Evolutionary conservation across 2,329 filamentous ascomycete species (phyloP).

Genomic region (Epicoccum sorghinum): DNA sequence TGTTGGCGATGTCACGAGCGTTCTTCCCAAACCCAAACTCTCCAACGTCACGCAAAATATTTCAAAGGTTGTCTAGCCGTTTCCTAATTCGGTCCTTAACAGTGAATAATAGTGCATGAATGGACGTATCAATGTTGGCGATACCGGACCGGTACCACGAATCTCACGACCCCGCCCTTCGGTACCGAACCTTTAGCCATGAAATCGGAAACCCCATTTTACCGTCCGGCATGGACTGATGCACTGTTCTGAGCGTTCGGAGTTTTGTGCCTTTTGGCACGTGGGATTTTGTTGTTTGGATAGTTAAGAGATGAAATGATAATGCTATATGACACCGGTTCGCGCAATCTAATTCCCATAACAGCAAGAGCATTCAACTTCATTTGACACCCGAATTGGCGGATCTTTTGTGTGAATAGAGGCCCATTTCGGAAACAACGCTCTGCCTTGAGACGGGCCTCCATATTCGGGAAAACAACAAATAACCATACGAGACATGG

Average conservation of each 20-base stretch:
- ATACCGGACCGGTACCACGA: slow-evolving; percentile 14
- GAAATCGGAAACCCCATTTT: slow-evolving; percentile 8
- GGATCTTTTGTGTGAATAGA: no score
- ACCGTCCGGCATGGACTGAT: slow-evolving; percentile 13
- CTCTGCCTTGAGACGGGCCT: no score
- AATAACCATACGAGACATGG: no score
- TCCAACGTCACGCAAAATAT: slow-evolving; percentile 8
- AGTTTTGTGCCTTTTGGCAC: slow-evolving; percentile 12
- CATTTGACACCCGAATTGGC: not conserved
- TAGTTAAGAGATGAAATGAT: slow-evolving; percentile 16
- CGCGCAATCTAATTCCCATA: not conserved
- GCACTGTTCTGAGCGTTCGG: slow-evolving; percentile 20
- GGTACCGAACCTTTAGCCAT: not conserved
- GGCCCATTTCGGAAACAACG: no score
- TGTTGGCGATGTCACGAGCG: slow-evolving; percentile 5
- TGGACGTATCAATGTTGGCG: slow-evolving; percentile 2
- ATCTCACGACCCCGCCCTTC: slow-evolving; percentile 8
- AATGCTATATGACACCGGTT: slow-evolving; percentile 8
- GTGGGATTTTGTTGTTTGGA: slow-evolving; percentile 7
- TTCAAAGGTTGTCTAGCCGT: slow-evolving; percentile 14
- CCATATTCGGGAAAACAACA: no score
- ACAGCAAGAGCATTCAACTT: not conserved
- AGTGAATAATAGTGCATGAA: slow-evolving; percentile 25
- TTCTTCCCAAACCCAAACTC: slow-evolving; percentile 10
- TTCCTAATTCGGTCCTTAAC: slow-evolving; percentile 22